These are phyloP conservation scores for Acanthamoeba triangularis DNA, from an alignment of 208 protist genomes.

Conservation along the genomic window DNA sequence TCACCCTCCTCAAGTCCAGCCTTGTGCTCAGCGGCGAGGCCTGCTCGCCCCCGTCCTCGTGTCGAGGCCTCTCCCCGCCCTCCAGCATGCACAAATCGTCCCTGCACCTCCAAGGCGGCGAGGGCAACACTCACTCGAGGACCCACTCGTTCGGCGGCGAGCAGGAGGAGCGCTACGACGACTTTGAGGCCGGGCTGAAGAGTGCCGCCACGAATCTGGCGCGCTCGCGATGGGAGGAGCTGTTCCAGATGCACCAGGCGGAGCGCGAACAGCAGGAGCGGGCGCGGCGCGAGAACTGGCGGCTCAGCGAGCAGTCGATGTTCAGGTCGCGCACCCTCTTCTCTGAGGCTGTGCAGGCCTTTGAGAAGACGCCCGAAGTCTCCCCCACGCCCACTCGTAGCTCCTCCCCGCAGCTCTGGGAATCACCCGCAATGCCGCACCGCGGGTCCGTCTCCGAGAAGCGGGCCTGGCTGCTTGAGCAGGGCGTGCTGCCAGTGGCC, in stretches of 20 bases:
- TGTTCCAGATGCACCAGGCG: not conserved
- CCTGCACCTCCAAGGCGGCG: not conserved
- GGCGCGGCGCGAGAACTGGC: not conserved
- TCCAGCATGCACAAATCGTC: not conserved
- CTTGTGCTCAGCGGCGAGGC: not conserved
- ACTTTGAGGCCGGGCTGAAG: not conserved
- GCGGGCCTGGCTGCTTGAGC: not conserved
- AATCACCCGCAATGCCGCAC: not conserved
- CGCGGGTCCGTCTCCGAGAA: not conserved
- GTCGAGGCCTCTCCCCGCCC: not conserved
- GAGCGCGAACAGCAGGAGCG: constrained; percentile 39
- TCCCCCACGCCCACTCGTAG: not conserved
- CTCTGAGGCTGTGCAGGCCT: not conserved
- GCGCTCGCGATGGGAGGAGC: constrained; percentile 56
- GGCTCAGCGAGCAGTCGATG: not conserved
- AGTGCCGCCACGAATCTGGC: not conserved
- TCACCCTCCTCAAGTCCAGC: not conserved
- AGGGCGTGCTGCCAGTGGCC: not conserved
- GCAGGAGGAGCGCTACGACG: constrained; percentile 2
- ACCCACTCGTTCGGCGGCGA: not conserved
- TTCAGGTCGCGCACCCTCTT: not conserved
- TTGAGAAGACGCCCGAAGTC: not conserved
- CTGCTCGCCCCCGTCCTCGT: not conserved
- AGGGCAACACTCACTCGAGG: not conserved
- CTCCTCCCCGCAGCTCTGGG: not conserved